phyloP scores from a whole-genome alignment of 257 asterid genomes.

The Solanum megistacrolobum region DNA sequence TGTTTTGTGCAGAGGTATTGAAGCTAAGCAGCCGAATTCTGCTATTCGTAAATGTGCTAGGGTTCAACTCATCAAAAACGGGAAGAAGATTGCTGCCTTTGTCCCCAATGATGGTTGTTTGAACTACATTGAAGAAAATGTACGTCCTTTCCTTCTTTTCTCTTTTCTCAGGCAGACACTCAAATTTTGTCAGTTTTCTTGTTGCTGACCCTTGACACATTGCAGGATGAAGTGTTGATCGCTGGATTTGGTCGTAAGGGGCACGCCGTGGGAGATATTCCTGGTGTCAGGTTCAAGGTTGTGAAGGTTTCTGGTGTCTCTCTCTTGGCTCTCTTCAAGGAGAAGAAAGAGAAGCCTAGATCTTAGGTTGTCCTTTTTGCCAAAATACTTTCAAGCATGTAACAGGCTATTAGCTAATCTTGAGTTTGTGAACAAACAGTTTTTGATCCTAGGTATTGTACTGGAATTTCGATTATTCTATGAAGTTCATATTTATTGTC shows the following conservation, averaged over 20 bases:
- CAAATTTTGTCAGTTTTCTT: not conserved
- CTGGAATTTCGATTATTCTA: conserved; percentile 6
- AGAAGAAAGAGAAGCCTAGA: conserved; percentile 68
- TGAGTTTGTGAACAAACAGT: conserved; percentile 1
- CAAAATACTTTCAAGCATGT: not conserved
- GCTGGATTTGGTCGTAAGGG: conserved; percentile 93
- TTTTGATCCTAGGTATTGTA: conserved; percentile 7
- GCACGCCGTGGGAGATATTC: conserved; percentile 85
- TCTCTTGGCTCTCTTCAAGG: conserved; percentile 63
- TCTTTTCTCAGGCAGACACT: not conserved
- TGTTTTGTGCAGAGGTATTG: conserved; percentile 46
- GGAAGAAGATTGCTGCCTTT: conserved; percentile 78
- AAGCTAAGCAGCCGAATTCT: conserved; percentile 85
- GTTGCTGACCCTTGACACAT: not conserved
- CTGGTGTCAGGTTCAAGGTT: conserved; percentile 81
- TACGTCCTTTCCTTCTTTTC: conserved; percentile 6
- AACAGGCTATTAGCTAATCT: not conserved
- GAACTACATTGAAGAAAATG: conserved; percentile 70
- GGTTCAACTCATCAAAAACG: conserved; percentile 74
- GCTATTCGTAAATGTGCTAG: conserved; percentile 79
- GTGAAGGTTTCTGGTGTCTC: conserved; percentile 84
- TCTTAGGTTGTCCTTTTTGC: conserved; percentile 20
- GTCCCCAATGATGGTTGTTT: conserved; percentile 83
- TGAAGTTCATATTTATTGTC: not conserved
- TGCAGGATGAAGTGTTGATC: conserved; percentile 74